Conservation (phyloP, 352 stramenopile genomes). For the Peronospora destructor region DNA sequence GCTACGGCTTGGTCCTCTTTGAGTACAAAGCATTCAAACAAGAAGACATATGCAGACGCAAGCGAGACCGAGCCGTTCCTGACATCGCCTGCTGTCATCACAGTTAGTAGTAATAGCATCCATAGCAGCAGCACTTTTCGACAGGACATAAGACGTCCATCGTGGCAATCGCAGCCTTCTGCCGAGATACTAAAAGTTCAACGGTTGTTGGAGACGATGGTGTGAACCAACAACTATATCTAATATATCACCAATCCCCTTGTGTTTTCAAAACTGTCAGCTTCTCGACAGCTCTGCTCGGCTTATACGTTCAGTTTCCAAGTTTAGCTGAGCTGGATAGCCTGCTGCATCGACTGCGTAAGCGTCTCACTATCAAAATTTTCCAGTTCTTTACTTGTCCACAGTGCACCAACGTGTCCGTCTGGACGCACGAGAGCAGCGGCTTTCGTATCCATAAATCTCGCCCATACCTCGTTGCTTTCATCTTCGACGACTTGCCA, state of each 20-base stretch:
- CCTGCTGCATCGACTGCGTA: slow-evolving; percentile 21
- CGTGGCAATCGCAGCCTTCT: slow-evolving; percentile 17
- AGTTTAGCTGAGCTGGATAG: slow-evolving; percentile 27
- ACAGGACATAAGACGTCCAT: slow-evolving; percentile 21
- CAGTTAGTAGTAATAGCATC: slow-evolving; percentile 24
- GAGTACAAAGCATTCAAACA: slow-evolving; percentile 22
- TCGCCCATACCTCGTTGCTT: slow-evolving; percentile 30
- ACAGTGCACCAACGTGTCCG: slow-evolving; percentile 67
- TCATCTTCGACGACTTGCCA: slow-evolving; percentile 27
- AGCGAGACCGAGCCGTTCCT: slow-evolving; percentile 40
- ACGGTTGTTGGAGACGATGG: slow-evolving; percentile 18
- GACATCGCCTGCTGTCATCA: slow-evolving; percentile 11
- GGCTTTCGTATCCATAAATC: slow-evolving; percentile 29
- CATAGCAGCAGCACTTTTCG: slow-evolving; percentile 19
- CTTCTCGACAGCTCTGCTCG: background rate
- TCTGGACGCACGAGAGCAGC: slow-evolving; percentile 73
- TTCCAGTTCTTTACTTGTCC: slow-evolving; percentile 27
- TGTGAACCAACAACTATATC: slow-evolving; percentile 7
- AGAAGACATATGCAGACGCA: slow-evolving; percentile 29
- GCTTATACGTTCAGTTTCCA: too few relatives aligned
- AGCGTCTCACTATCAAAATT: slow-evolving; percentile 10
- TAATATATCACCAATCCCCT: background rate
- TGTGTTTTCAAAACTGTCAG: too few relatives aligned
- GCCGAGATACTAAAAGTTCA: slow-evolving; percentile 2
- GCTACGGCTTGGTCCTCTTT: background rate